These are phyloP conservation scores for Stemphylium vesicarium DNA, from an alignment of 2,329 filamentous ascomycete species.

Conservation along the genomic window DNA sequence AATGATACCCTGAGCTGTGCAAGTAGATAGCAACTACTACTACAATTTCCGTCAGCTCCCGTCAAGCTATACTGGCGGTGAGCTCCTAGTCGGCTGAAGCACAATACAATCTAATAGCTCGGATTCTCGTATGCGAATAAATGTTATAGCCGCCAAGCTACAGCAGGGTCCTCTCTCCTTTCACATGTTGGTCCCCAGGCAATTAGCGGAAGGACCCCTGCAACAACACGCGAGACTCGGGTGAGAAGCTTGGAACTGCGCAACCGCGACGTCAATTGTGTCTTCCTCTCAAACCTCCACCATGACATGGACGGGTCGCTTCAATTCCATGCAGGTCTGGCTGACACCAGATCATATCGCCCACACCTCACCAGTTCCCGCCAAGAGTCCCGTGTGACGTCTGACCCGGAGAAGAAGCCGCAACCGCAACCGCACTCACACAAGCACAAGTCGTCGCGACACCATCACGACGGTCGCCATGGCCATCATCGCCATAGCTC, in stretches of 20 bases:
- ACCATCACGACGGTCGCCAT: constrained; percentile 37
- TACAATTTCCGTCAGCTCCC: too few species aligned
- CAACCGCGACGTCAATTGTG: constrained; percentile 9
- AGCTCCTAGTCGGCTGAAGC: neutral
- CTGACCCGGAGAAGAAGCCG: constrained; percentile 36
- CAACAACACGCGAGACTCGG: constrained; percentile 17
- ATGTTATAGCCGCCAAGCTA: neutral
- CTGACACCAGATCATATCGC: constrained; percentile 25
- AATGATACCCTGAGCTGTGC: constrained; percentile 9
- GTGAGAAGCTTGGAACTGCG: constrained; percentile 6
- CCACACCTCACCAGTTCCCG: constrained; percentile 31
- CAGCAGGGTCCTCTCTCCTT: neutral
- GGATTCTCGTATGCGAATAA: neutral
- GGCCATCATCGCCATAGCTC: constrained; percentile 40
- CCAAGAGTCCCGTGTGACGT: constrained; percentile 34
- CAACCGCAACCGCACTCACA: constrained; percentile 31
- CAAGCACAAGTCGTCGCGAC: constrained; percentile 37
- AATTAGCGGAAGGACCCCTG: constrained; percentile 13
- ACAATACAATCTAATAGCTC: neutral
- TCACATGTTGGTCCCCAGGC: constrained; percentile 5
- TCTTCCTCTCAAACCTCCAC: constrained; percentile 17
- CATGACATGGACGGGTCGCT: constrained; percentile 32
- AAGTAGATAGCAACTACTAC: constrained; percentile 9
- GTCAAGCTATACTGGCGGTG: too few species aligned
- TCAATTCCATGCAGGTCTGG: constrained; percentile 25